Evolutionary conservation across 108 stramenopile genomes (phyloP).

Genomic region (Pseudonitzschia multiseries): DNA sequence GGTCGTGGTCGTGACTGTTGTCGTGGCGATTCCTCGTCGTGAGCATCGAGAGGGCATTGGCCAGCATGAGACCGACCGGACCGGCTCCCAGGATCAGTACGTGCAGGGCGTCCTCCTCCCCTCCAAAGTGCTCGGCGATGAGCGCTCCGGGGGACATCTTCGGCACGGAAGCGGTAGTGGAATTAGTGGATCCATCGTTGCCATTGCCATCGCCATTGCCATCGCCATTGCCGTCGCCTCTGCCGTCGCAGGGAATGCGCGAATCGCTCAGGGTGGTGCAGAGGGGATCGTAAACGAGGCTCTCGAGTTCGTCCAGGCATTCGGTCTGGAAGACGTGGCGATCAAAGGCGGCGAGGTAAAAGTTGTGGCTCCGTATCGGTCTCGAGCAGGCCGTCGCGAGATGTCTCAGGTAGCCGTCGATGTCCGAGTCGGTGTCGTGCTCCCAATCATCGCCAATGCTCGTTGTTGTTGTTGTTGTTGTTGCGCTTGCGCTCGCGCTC

Average conservation of each 20-base stretch:
- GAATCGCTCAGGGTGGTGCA: slow-evolving; percentile 35
- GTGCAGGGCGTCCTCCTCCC: slow-evolving; percentile 17
- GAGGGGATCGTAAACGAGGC: slow-evolving; percentile 19
- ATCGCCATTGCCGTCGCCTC: too few relatives aligned
- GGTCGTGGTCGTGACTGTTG: too few relatives aligned
- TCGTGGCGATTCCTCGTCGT: too few relatives aligned
- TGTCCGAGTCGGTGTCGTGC: slow-evolving; percentile 19
- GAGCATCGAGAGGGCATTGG: slow-evolving; percentile 28
- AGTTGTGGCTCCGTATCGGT: neutral
- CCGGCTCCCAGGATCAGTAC: slow-evolving; percentile 31
- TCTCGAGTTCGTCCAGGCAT: slow-evolving; percentile 15
- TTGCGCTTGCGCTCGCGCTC: too few relatives aligned
- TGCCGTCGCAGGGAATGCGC: neutral
- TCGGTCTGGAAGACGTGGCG: neutral
- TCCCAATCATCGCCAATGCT: too few relatives aligned
- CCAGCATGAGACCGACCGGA: slow-evolving; percentile 29
- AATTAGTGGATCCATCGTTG: neutral
- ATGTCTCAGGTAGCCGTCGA: slow-evolving; percentile 10
- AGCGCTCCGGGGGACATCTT: neutral
- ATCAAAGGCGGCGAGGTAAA: neutral
- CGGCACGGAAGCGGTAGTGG: neutral
- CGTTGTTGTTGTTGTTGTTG: too few relatives aligned
- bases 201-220: too few relatives aligned
- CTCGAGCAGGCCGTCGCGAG: slow-evolving; percentile 11
- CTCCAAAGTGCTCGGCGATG: slow-evolving; percentile 2